A percentile compares a stretch with the other conserved stretches of the same genome.
phyloP scores from a whole-genome alignment of 129 eudicot genomes.

The Gnaphalium uliginosum region DNA sequence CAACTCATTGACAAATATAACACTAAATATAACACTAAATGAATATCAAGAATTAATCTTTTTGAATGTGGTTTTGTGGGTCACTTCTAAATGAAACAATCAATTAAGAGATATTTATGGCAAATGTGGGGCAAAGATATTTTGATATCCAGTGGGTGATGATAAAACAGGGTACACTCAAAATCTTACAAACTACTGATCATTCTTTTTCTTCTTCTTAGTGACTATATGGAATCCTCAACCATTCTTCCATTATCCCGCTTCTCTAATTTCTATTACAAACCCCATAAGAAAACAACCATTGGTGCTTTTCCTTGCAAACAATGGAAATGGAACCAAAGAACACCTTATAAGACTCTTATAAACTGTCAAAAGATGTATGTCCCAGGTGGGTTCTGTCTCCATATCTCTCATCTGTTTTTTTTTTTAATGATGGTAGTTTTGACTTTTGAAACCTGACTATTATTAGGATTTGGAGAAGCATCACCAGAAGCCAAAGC shows the following conservation, averaged over 20 bases:
- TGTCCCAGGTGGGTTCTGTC: slow-evolving; percentile 66
- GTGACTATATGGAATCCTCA: slow-evolving; percentile 52
- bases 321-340: slow-evolving; percentile 49
- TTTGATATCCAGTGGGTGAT: slow-evolving; percentile 20
- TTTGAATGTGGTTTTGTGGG: neutral
- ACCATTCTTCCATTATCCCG: slow-evolving; percentile 44
- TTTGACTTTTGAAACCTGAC: neutral
- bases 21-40: neutral
- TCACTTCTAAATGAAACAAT: neutral
- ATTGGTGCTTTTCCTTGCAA: slow-evolving; percentile 41
- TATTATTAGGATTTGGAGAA: slow-evolving; percentile 80
- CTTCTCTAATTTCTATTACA: slow-evolving; percentile 35
- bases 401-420: neutral
- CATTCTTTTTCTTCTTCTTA: slow-evolving; percentile 15
- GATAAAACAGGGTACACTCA: slow-evolving; percentile 23
- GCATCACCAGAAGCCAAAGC: slow-evolving; percentile 94
- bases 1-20: neutral
- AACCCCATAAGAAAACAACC: slow-evolving; percentile 29
- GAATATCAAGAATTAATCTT: neutral
- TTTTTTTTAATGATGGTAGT: neutral
- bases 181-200: slow-evolving; percentile 15
- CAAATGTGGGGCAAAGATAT: slow-evolving; percentile 23
- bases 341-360: slow-evolving; percentile 35
- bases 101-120: slow-evolving; percentile 37
- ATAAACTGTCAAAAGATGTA: slow-evolving; percentile 79